Base-by-base conservation (phyloP, 1,284 basidiomycete species). In the Hortiboletus rubellus region DNA sequence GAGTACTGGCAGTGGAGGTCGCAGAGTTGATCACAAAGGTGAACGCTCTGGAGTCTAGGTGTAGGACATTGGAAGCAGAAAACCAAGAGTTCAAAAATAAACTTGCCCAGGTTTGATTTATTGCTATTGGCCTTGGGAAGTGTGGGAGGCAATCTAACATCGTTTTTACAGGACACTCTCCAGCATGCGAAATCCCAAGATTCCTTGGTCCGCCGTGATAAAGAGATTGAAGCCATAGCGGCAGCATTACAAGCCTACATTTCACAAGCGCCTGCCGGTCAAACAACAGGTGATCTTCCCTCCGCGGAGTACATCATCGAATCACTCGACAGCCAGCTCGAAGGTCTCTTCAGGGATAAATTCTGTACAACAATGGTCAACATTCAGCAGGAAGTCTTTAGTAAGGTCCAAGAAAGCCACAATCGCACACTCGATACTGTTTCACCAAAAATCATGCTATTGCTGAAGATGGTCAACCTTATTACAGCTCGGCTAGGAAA, bases 241-340 rank as follows among this genome's bases (percentile, higher is more conserved):
- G 72, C 70, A 15, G 78, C 80, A 8, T 58, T 81, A 4, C 68
- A 71, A 33, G 74, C 76, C 30, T 75, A 74, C 53, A 68, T 76
- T 11, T 64, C 72, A 27, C 70, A 69, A 52, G 65, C 72, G 14
- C 68, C 74, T 56, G 3, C 69, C 64, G 18, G 64, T 14, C 63
- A 70, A 40, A 54, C 65, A 15, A 41, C 59, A 12, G 61, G 68
- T 7, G 59, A 68, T 40, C 64, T 73, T 22, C 71, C 77, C 2
- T 70, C 79, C 6, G 58, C 72, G 0, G 77, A 80, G n/a, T 72
- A 77, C 50, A 69, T 85, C 53, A 51, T 80, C 10, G 63, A 75
- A 30, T 63, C 72, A 14, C 67, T 84, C 49, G 68, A 76, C 27
- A 75, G 76, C 22, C 70, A 74, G 1, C 61, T 84, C 15, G 55